Base-by-base conservation (phyloP, 2,329 filamentous ascomycete species). In the Emergomyces africanus region DNA sequence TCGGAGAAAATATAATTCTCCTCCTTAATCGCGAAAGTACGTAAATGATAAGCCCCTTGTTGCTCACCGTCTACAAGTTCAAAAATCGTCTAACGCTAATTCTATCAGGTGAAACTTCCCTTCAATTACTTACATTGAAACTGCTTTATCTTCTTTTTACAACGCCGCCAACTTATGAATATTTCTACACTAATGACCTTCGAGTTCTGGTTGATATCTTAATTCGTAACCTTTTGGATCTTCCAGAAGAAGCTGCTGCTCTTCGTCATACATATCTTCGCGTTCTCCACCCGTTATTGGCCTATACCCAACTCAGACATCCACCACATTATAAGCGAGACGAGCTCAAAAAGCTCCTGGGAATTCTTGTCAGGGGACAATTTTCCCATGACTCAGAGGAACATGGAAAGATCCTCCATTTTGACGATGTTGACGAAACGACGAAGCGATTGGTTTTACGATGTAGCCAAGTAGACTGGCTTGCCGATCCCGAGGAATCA, bases 111-210 rank as follows among this genome's bases (percentile, higher is more conserved):
- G 91, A 97, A 72, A 95, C 94, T 0, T 92, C 90, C 1, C 82
- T 96, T 42, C 95, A 99, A 73, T 81, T 99, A 30, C 81, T 99
- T n/a, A 97, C 97, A 61, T 80, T 99, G 48, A 99, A 99, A 74
- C 83, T 96, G 4, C 79, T 99, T 33, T 99, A 97, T 73, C 83
- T 99, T 41, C 81, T 99, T 10, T 99, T 99, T 74, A 96, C 91
- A 4, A 97, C 90, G 10, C 84, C 84, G 59, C 83, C 87, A 18
- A 99, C 94, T 0, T 90, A 94, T 71, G 94, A 99, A 74, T 99
- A 97, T 74, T 99, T 99, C 70, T 99, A 97, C 73, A 96, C 90
- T 33, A 99, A 99, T 70, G 94, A 99, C 69, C 79, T 99, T 35
- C 88, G 90, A 60, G 94, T 99, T 4, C 82, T 99, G 18, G 81